phyloP scores from a whole-genome alignment of 805 yeast genomes.

The Saturnispora ahearnii region DNA sequence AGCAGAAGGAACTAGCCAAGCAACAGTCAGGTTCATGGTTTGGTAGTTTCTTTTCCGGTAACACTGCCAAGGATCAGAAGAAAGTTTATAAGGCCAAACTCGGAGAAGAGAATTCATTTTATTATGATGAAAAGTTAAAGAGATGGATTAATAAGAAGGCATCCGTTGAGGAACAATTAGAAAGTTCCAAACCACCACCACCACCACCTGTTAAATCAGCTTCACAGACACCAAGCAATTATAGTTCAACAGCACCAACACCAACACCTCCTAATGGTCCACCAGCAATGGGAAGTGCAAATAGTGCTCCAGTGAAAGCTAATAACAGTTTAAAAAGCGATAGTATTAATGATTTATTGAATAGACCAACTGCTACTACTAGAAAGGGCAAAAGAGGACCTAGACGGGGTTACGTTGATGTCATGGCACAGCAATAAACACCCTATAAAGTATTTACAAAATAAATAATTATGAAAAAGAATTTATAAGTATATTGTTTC shows the following conservation, averaged over 20 bases:
- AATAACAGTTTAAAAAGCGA: slow-evolving; percentile 14
- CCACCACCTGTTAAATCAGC: slow-evolving; percentile 35
- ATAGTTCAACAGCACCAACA: neutral
- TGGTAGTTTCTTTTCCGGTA: slow-evolving; percentile 52
- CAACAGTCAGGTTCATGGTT: slow-evolving; percentile 34
- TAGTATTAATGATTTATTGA: slow-evolving; percentile 24
- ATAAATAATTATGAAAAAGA: neutral
- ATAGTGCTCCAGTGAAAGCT: slow-evolving; percentile 1
- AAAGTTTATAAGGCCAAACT: slow-evolving; percentile 68
- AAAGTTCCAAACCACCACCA: slow-evolving; percentile 55
- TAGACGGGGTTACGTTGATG: slow-evolving; percentile 55
- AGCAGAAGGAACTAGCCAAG: neutral
- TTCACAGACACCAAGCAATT: neutral
- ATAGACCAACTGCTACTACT: slow-evolving; percentile 22
- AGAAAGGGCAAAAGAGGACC: slow-evolving; percentile 45
- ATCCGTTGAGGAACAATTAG: slow-evolving; percentile 54
- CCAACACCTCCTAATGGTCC: slow-evolving; percentile 17
- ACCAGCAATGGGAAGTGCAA: neutral
- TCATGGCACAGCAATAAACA: slow-evolving; percentile 34
- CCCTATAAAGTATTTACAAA: neutral
- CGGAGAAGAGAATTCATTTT: slow-evolving; percentile 67
- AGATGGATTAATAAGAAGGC: slow-evolving; percentile 78
- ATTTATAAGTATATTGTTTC: neutral
- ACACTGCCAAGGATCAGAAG: slow-evolving; percentile 53
- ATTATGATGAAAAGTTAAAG: slow-evolving; percentile 73